These are phyloP conservation scores for Suhomyces yuchorum DNA, from an alignment of 1,139 yeast genomes.

Conservation along the genomic window DNA sequence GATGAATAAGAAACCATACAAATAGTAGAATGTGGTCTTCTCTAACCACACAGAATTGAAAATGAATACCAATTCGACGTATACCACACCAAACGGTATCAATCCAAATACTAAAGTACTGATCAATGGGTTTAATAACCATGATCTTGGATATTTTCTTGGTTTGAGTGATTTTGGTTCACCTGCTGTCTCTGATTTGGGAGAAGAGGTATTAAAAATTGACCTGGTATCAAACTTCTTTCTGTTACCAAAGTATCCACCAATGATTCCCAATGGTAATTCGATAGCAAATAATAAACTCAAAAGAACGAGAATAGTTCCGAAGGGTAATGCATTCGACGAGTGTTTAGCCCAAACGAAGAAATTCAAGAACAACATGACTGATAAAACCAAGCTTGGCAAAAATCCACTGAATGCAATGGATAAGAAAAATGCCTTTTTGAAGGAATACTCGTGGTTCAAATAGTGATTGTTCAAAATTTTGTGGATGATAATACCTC, in stretches of 20 bases:
- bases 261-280: conserved; percentile 72
- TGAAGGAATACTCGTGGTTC: conserved; percentile 26
- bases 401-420: conserved; percentile 60
- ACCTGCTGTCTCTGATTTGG: background rate
- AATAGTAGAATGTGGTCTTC: conserved; percentile 74
- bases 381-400: conserved; percentile 58
- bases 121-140: conserved; percentile 27
- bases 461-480: conserved; percentile 45
- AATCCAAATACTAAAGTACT: conserved; percentile 55
- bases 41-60: conserved; percentile 81
- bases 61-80: conserved; percentile 73
- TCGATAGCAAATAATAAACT: conserved; percentile 58
- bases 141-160: conserved; percentile 14
- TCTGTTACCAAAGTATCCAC: conserved; percentile 63
- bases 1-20: conserved; percentile 74
- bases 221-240: conserved; percentile 29
- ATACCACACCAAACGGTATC: conserved; percentile 78
- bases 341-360: conserved; percentile 80
- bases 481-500: conserved; percentile 64
- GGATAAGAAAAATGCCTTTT: conserved; percentile 34
- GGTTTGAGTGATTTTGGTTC: background rate
- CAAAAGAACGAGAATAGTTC: conserved; percentile 20
- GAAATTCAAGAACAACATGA: conserved; percentile 60
- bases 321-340: conserved; percentile 67
- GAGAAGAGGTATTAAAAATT: conserved; percentile 10